Evolutionary conservation across 2,329 filamentous ascomycete genomes (phyloP).

Genomic region (Cryphonectria carpinicola): DNA sequence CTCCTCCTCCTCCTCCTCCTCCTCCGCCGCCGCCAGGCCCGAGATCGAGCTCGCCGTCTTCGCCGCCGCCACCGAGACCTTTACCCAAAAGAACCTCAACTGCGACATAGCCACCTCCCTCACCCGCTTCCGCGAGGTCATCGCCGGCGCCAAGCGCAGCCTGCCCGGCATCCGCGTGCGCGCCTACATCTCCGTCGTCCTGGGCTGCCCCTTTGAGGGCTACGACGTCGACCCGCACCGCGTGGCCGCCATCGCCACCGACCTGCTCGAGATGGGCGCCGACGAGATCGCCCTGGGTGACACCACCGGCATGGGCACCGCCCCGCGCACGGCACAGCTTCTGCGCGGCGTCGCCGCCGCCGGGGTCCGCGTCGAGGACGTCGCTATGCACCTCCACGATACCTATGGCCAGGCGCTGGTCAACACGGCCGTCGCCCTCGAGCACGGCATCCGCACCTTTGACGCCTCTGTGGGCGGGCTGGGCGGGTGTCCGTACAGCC

Average conservation of each 20-base stretch:
- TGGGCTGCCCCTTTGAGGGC: constrained; percentile 79
- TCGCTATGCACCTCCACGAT: constrained; percentile 88
- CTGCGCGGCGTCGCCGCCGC: constrained; percentile 67
- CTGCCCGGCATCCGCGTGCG: constrained; percentile 68
- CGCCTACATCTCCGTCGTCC: constrained; percentile 79
- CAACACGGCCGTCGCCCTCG: constrained; percentile 76
- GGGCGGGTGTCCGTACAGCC: constrained; percentile 83
- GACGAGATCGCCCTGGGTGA: constrained; percentile 91
- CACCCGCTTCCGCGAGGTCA: constrained; percentile 70
- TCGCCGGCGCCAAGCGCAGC: constrained; percentile 62
- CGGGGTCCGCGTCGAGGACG: constrained; percentile 68
- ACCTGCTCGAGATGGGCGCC: constrained; percentile 81
- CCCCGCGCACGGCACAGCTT: constrained; percentile 67
- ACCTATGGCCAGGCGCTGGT: constrained; percentile 86
- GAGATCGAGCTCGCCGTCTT: constrained; percentile 78
- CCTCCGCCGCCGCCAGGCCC: constrained; percentile 41
- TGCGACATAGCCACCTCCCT: constrained; percentile 77
- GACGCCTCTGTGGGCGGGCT: constrained; percentile 80
- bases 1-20: constrained; percentile 28
- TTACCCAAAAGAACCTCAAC: constrained; percentile 82
- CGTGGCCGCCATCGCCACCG: constrained; percentile 69
- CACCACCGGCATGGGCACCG: constrained; percentile 88
- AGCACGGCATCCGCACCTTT: constrained; percentile 77
- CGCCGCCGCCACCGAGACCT: constrained; percentile 79
- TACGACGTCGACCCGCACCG: constrained; percentile 64